Base-by-base conservation (phyloP, 1,284 basidiomycete species). In the Ustilago cynodontis region DNA sequence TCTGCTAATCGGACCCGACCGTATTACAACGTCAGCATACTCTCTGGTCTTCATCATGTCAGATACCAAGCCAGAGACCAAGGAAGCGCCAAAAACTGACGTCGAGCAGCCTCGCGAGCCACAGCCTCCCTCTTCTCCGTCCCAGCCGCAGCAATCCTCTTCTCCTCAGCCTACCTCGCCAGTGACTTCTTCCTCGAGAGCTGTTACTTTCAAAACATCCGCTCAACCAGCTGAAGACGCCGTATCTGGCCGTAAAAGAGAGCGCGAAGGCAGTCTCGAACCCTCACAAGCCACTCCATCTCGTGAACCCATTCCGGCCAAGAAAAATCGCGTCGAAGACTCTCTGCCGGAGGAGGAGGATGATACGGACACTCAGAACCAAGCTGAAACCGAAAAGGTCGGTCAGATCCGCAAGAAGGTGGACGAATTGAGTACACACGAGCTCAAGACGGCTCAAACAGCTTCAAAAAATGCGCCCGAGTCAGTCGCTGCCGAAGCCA, bases 381-480 rank as follows among this genome's bases (percentile, higher is more conserved):
- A 53, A 3, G 70, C 39, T 13, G 76, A 81, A 35, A 74, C 75
- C 20, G 78, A 82, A 57, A 80, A 76, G 54, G 81, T 82, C 11
- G 80, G 81, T 2, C 80, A 80, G 18, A 82, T 82, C 45, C 74
- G 80, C 47, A 66, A 82, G 47, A 75, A 78, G 54, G 81, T 82
- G 26, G 56, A 78, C 28, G 73, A 82, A 41, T 26, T 82, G 22
- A 82, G 74, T 67, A 80, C 77, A 54, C 49, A 75, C 31, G 79
- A 78, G 60, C 51, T 61, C 54, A 54, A 64, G 16, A 51, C 51
- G 7, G 61, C 55, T 2, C 43, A 51, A n/a, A n/a, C 51, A 2
- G 26, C 57, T 11, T 28, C 35, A 33, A n/a, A n/a, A n/a, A n/a
- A n/a, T n/a, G 31, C 26, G 28, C 8, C 51, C 13, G 37, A 29